These are phyloP conservation scores for Trichoderma sp. DNA, from an alignment of 2,329 filamentous ascomycete species.

Conservation along the genomic window DNA sequence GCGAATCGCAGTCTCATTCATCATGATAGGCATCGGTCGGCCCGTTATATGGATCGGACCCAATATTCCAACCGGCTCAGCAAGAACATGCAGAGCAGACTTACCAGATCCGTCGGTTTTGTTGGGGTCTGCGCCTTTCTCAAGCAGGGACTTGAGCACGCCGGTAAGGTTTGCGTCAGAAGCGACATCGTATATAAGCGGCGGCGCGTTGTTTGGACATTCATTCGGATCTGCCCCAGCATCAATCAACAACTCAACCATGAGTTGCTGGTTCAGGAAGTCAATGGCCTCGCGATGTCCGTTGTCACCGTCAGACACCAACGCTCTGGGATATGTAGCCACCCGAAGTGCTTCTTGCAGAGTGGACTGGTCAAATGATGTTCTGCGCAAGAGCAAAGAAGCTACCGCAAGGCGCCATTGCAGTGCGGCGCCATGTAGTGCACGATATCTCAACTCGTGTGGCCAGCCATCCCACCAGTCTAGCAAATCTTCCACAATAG, in stretches of 20 bases:
- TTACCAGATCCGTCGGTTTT: conserved; percentile 7
- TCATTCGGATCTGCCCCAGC: conserved; percentile 28
- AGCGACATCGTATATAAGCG: conserved; percentile 21
- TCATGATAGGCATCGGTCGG: background rate
- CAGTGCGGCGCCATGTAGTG: conserved; percentile 19
- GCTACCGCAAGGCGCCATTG: conserved; percentile 24
- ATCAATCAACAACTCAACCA: conserved; percentile 26
- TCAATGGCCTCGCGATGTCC: conserved; percentile 18
- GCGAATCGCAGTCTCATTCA: conserved; percentile 25
- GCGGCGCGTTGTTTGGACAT: background rate
- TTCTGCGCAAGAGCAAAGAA: conserved; percentile 15
- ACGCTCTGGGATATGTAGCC: background rate
- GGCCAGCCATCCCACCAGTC: conserved; percentile 26
- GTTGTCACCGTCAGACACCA: background rate
- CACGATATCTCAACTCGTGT: conserved; percentile 4
- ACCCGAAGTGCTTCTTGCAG: conserved; percentile 7
- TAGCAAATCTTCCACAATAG: conserved; percentile 25
- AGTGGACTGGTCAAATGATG: background rate
- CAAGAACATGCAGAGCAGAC: conserved; percentile 29
- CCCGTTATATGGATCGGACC: background rate
- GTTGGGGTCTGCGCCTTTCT: conserved; percentile 31
- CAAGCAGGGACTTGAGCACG: conserved; percentile 29
- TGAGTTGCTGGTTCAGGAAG: conserved; percentile 25
- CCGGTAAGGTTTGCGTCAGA: conserved; percentile 20
- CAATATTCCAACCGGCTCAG: conserved; percentile 1